phyloP scores from a whole-genome alignment of 495 filamentous ascomycete genomes.

The Aspergillus hancockii region DNA sequence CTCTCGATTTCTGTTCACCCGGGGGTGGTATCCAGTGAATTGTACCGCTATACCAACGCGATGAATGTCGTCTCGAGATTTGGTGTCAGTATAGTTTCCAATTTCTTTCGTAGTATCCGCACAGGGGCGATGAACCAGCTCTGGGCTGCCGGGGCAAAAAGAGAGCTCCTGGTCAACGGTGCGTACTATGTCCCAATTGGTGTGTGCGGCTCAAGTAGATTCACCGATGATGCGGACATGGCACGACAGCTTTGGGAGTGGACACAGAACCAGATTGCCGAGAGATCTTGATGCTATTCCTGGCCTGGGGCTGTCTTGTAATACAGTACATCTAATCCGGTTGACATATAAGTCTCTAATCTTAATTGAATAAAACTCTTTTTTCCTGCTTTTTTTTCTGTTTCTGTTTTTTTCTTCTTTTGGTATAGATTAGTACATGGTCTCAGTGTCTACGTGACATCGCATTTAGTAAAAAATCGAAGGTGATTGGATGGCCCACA shows the following conservation, averaged over 20 bases:
- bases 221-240: slow-evolving; percentile 48
- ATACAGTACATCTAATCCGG: neutral
- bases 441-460: neutral
- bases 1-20: slow-evolving; percentile 64
- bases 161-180: slow-evolving; percentile 45
- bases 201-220: slow-evolving; percentile 33
- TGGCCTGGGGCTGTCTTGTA: neutral
- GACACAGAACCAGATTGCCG: slow-evolving; percentile 56
- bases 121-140: slow-evolving; percentile 60
- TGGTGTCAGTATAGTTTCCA: slow-evolving; percentile 20
- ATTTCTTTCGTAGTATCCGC: slow-evolving; percentile 35
- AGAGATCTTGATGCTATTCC: slow-evolving; percentile 12
- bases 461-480: neutral
- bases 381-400: too few species aligned
- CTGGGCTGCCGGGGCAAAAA: slow-evolving; percentile 50
- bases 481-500: neutral
- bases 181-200: slow-evolving; percentile 62
- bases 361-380: too few species aligned
- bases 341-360: neutral
- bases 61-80: slow-evolving; percentile 30
- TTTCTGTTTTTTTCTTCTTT: too few species aligned
- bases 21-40: slow-evolving; percentile 59
- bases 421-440: neutral
- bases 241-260: slow-evolving; percentile 61
- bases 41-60: slow-evolving; percentile 40